A percentile compares a stretch with the other conserved stretches of the same genome.
Evolutionary conservation across 371 early-diverging fungal genomes (phyloP).

Genomic region (Rhizopus sp.): DNA sequence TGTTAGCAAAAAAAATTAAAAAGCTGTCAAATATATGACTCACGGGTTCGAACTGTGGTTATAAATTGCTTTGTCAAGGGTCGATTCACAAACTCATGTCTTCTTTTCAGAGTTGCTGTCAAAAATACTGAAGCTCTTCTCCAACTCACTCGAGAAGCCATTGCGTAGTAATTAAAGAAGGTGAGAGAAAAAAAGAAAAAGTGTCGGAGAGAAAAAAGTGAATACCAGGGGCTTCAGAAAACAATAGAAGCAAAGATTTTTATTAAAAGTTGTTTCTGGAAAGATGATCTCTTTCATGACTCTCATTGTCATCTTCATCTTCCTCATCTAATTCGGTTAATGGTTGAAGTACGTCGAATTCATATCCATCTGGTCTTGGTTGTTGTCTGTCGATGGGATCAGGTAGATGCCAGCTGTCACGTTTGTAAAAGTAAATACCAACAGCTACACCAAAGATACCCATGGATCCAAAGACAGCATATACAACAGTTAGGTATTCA

Average conservation of each 20-base stretch:
- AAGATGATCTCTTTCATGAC: constrained; percentile 1
- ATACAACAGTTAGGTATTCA: constrained; percentile 12
- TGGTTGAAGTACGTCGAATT: constrained; percentile 29
- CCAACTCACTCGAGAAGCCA: constrained; percentile 14
- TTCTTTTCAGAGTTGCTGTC: constrained; percentile 6
- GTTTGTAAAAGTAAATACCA: constrained; percentile 20
- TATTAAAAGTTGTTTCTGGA: background rate
- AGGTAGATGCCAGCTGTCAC: constrained; percentile 10
- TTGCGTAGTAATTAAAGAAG: constrained; percentile 6
- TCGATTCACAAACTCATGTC: background rate
- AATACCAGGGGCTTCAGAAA: constrained; percentile 6
- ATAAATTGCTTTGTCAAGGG: constrained; percentile 18
- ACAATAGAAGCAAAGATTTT: constrained; percentile 5
- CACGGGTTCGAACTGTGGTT: constrained; percentile 12
- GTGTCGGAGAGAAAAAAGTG: constrained; percentile 5
- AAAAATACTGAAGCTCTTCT: constrained; percentile 9
- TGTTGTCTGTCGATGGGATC: background rate
- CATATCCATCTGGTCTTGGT: constrained; percentile 21
- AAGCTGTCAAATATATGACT: background rate
- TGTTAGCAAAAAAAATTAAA: background rate
- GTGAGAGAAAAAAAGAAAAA: constrained; percentile 6
- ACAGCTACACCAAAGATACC: constrained; percentile 23
- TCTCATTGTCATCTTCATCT: constrained; percentile 12
- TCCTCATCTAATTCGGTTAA: constrained; percentile 27
- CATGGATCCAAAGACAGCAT: constrained; percentile 20